A percentile compares a stretch with the other conserved stretches of the same genome.
These are phyloP conservation scores for Polytrichum formosum DNA, from an alignment of 225 moss, liverwort and hornwort species.

Conservation along the genomic window DNA sequence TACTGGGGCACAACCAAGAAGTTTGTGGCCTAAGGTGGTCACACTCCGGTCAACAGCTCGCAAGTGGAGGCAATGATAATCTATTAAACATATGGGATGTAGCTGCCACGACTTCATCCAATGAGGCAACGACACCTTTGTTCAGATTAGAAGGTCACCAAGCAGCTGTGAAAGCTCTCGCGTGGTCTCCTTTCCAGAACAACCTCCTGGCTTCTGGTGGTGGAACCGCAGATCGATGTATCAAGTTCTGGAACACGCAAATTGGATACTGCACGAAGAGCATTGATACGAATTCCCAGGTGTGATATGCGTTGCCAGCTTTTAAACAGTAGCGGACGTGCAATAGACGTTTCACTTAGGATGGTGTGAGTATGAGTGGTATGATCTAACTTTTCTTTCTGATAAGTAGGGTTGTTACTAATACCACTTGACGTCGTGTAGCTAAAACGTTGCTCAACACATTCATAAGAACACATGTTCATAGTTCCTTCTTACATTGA, in stretches of 20 bases:
- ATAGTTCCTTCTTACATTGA: no score
- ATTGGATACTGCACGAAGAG: constrained; percentile 74
- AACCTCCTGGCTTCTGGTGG: constrained; percentile 88
- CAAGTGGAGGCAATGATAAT: constrained; percentile 95
- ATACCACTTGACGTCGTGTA: no score
- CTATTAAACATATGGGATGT: constrained; percentile 90
- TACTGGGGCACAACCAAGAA: constrained; percentile 82
- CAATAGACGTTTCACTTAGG: no score
- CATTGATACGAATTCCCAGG: constrained; percentile 88
- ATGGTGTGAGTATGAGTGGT: background rate
- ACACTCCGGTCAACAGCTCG: constrained; percentile 77
- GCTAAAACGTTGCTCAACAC: no score
- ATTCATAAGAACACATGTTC: no score
- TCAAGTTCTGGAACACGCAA: constrained; percentile 95
- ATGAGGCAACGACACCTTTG: constrained; percentile 48
- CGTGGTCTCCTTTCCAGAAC: constrained; percentile 88
- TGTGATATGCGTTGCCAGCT: constrained; percentile 6
- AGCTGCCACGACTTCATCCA: constrained; percentile 55
- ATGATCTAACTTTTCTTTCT: background rate
- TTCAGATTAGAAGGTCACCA: constrained; percentile 86
- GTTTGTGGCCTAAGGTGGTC: constrained; percentile 96
- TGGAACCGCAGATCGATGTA: constrained; percentile 90
- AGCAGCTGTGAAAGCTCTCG: constrained; percentile 90
- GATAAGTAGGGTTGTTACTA: no score
- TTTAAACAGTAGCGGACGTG: background rate